A percentile compares a stretch with the other conserved stretches of the same genome.
phyloP scores from a whole-genome alignment of 2,329 filamentous ascomycete genomes.

The Tolypocladium tundrense region DNA sequence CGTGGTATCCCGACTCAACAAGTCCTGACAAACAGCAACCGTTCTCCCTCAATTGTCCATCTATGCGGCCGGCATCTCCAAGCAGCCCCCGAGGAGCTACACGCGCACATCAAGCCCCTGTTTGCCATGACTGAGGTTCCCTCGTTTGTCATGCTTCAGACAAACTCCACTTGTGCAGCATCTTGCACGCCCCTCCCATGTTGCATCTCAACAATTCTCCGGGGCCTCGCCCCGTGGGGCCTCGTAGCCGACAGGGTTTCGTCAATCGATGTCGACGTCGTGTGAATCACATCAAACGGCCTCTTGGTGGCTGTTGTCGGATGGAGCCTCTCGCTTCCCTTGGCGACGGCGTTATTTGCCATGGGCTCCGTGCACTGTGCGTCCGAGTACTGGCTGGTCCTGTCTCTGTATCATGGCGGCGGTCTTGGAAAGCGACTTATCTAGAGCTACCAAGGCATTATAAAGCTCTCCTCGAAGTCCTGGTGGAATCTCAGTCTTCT shows the following conservation, averaged over 20 bases:
- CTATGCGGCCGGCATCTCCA: neutral
- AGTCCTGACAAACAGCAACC: neutral
- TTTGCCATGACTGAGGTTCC: neutral
- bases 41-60: neutral
- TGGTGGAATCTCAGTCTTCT: neutral
- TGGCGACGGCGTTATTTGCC: neutral
- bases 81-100: neutral
- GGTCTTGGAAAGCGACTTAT: neutral
- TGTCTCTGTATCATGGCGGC: neutral
- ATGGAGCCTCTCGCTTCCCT: neutral
- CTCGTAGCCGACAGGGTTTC: neutral
- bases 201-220: neutral
- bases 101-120: neutral
- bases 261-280: neutral
- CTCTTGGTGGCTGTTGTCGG: neutral
- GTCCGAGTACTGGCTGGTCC: neutral
- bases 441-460: neutral
- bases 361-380: neutral
- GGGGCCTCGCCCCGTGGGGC: neutral
- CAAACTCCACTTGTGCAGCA: neutral
- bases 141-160: neutral
- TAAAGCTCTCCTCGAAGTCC: neutral
- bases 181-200: neutral
- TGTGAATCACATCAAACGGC: neutral
- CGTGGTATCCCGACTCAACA: no score